Percentiles rank a stretch among this genome's conserved stretches.
Evolutionary conservation across 2,329 filamentous ascomycete genomes (phyloP).

Genomic region (Sordariomycetes sp.): DNA sequence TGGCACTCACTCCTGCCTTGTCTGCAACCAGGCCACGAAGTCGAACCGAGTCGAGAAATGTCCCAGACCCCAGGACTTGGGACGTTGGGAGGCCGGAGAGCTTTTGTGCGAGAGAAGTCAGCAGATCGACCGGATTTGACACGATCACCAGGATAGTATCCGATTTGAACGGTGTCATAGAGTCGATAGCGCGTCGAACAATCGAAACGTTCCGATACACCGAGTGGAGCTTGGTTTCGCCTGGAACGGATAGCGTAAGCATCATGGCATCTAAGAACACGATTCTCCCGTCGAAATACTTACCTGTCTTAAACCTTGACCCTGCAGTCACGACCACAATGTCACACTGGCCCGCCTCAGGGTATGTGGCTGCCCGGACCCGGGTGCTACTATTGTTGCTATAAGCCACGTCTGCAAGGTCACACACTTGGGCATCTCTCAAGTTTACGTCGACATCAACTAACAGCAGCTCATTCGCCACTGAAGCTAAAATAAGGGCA

Average conservation of each 20-base stretch:
- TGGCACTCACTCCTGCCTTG: conserved; percentile 6
- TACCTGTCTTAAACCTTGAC: conserved; percentile 32
- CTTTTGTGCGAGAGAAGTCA: conserved; percentile 38
- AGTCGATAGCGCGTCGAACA: conserved; percentile 32
- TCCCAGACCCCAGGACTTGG: conserved; percentile 44
- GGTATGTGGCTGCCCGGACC: conserved; percentile 31
- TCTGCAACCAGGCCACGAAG: conserved; percentile 32
- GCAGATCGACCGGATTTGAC: conserved; percentile 44
- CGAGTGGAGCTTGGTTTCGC: conserved; percentile 9
- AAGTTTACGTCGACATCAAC: conserved; percentile 38
- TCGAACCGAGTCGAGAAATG: conserved; percentile 41
- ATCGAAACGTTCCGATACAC: conserved; percentile 36
- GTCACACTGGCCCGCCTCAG: conserved; percentile 42
- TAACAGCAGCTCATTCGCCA: conserved; percentile 41
- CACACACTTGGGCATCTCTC: conserved; percentile 38
- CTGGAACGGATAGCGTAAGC: conserved; percentile 5
- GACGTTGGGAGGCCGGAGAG: conserved; percentile 34
- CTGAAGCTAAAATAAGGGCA: conserved; percentile 38
- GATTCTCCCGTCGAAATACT: not conserved
- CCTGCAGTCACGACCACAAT: conserved; percentile 46
- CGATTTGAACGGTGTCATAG: conserved; percentile 36
- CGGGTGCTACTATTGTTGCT: conserved; percentile 29
- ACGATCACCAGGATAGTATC: conserved; percentile 41
- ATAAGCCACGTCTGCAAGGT: conserved; percentile 41
- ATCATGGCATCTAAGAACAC: not conserved